Evolutionary conservation across 805 yeast genomes (phyloP).

Genomic region (Candida sanyiensis): DNA sequence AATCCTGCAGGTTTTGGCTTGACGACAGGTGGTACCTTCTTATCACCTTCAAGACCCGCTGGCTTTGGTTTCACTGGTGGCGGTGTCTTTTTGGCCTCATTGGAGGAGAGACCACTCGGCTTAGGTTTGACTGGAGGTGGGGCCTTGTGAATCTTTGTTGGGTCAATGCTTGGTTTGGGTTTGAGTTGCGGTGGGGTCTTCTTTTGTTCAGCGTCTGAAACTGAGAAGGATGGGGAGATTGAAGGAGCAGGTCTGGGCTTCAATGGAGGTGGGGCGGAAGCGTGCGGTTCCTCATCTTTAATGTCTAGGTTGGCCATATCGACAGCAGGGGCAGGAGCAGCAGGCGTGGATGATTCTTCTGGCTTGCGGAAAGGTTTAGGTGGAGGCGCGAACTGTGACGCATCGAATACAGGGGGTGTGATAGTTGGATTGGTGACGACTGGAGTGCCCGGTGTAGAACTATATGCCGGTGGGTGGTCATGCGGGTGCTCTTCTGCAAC

Average conservation of each 20-base stretch:
- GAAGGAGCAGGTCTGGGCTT: not conserved
- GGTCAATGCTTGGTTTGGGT: not conserved
- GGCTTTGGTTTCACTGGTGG: slow-evolving; percentile 3
- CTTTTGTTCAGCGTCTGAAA: not conserved
- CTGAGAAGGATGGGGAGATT: not conserved
- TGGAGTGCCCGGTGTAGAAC: not conserved
- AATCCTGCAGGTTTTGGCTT: slow-evolving; percentile 1
- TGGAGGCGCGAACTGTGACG: slow-evolving; percentile 17
- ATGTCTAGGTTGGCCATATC: not conserved
- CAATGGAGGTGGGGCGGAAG: not conserved
- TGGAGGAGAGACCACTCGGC: not conserved
- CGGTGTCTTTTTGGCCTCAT: not conserved
- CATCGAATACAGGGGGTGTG: not conserved
- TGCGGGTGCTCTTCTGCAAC: not conserved
- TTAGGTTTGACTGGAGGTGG: slow-evolving; percentile 6
- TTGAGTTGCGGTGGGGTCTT: slow-evolving; percentile 12
- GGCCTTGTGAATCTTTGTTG: not conserved
- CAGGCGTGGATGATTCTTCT: too few species aligned
- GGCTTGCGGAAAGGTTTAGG: slow-evolving; percentile 20
- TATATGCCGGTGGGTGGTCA: slow-evolving; percentile 7
- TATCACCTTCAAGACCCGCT: not conserved
- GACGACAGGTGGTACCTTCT: not conserved
- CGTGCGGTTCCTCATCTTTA: not conserved
- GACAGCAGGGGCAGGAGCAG: too few species aligned
- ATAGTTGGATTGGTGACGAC: not conserved